phyloP scores from a whole-genome alignment of 2,329 filamentous ascomycete genomes.

The Microcera coccophila region DNA sequence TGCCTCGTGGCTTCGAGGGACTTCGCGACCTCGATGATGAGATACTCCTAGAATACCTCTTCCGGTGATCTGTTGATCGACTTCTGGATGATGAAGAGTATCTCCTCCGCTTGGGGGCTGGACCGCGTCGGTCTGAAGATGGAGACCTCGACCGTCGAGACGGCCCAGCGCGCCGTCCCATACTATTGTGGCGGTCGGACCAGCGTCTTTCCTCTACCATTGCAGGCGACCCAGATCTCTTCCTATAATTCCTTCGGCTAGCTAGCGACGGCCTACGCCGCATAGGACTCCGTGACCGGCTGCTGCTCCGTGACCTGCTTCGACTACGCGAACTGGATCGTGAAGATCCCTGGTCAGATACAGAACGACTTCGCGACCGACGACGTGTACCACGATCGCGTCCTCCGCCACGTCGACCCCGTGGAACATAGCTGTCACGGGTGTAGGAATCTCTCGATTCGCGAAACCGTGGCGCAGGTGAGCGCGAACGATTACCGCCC shows the following conservation, averaged over 20 bases:
- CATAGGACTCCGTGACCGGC: conserved; percentile 32
- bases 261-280: conserved; percentile 34
- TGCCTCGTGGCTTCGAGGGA: conserved; percentile 30
- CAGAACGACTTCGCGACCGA: conserved; percentile 31
- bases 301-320: conserved; percentile 29
- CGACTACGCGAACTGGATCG: conserved; percentile 34
- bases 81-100: conserved; percentile 49
- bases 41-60: conserved; percentile 33
- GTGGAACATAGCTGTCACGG: conserved; percentile 53
- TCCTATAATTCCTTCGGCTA: conserved; percentile 32
- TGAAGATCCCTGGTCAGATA: conserved; percentile 30
- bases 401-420: conserved; percentile 39
- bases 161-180: conserved; percentile 18
- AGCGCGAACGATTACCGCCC: conserved; percentile 44
- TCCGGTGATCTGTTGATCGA: conserved; percentile 41
- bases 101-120: conserved; percentile 47
- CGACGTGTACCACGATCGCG: conserved; percentile 40
- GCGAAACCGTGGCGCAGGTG: conserved; percentile 43
- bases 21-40: conserved; percentile 42
- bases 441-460: conserved; percentile 43
- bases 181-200: conserved; percentile 19
- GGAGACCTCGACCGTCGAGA: conserved; percentile 31
- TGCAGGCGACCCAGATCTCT: conserved; percentile 39
- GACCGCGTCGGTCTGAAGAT: conserved; percentile 40
- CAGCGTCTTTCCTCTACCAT: conserved; percentile 26